phyloP scores from a whole-genome alignment of 352 stramenopile species.

The Pythium coloratum region DNA sequence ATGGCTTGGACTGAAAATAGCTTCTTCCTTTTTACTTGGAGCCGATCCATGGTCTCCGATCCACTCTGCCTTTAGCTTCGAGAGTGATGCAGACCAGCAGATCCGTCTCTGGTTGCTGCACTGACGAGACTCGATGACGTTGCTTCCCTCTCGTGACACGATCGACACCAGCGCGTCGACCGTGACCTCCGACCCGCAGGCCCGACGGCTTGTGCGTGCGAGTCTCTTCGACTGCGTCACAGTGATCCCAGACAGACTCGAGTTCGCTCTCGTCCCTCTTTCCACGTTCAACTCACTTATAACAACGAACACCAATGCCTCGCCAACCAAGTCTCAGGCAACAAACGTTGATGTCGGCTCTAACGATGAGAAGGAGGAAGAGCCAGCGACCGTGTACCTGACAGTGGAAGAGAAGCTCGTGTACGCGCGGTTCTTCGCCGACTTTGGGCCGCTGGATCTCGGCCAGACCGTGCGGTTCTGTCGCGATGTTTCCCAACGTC shows the following conservation, averaged over 20 bases:
- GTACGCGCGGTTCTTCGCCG: slow-evolving; percentile 98
- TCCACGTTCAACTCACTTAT: not conserved
- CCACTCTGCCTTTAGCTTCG: too few relatives aligned
- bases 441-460: slow-evolving; percentile 96
- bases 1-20: too few relatives aligned
- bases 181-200: not conserved
- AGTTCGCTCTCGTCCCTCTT: slow-evolving; percentile 31
- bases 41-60: too few relatives aligned
- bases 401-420: slow-evolving; percentile 74
- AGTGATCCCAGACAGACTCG: slow-evolving; percentile 32
- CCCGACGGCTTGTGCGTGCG: slow-evolving; percentile 1
- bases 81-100: too few relatives aligned
- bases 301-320: not conserved
- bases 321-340: not conserved
- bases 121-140: too few relatives aligned
- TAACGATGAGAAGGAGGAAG: not conserved
- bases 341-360: too few relatives aligned
- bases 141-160: too few relatives aligned
- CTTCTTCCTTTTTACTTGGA: too few relatives aligned
- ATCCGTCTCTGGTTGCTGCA: too few relatives aligned
- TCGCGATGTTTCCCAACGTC: slow-evolving; percentile 63
- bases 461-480: slow-evolving; percentile 93
- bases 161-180: not conserved
- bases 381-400: slow-evolving; percentile 25
- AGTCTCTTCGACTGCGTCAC: slow-evolving; percentile 30